phyloP scores from a whole-genome alignment of 768 basidiomycete genomes.

The Hygrophoropsis aurantiaca region DNA sequence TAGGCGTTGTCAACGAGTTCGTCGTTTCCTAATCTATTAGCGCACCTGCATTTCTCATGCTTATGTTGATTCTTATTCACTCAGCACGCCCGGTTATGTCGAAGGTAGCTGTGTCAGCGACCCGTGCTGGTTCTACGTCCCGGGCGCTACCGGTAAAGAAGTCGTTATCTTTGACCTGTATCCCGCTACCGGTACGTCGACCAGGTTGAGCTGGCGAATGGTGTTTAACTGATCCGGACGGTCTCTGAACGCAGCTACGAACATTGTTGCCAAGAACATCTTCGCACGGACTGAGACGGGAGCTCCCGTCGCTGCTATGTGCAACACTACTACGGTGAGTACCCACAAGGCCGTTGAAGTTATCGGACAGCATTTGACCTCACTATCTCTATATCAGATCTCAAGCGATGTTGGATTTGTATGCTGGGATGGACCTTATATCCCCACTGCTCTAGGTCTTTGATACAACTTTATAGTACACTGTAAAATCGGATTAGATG shows the following conservation, averaged over 20 bases:
- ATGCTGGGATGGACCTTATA: constrained; percentile 47
- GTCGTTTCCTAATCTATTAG: neutral
- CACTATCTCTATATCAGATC: constrained; percentile 27
- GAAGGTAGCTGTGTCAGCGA: constrained; percentile 61
- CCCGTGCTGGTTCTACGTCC: constrained; percentile 61
- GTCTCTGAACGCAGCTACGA: constrained; percentile 36
- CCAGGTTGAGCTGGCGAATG: neutral
- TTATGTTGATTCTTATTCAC: too few relatives aligned
- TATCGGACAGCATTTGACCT: too few relatives aligned
- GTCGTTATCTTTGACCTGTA: constrained; percentile 59
- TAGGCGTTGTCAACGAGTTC: constrained; percentile 49
- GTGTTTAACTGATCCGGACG: neutral
- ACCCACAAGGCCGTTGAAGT: too few relatives aligned
- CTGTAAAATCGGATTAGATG: neutral
- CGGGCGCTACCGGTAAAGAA: constrained; percentile 57
- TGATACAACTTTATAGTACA: constrained; percentile 1
- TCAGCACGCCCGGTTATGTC: constrained; percentile 41
- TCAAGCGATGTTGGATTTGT: constrained; percentile 49
- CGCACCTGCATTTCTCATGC: neutral
- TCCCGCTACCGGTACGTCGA: constrained; percentile 47
- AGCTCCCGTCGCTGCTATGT: constrained; percentile 50
- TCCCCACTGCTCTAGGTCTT: constrained; percentile 36
- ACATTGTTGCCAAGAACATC: constrained; percentile 50
- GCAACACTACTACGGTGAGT: constrained; percentile 49
- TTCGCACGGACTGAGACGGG: constrained; percentile 45